Evolutionary conservation across 2,329 filamentous ascomycete genomes (phyloP), one percentile per base, ranked within the genome.

Genomic region (Dactylellina haptotyla): DNA sequence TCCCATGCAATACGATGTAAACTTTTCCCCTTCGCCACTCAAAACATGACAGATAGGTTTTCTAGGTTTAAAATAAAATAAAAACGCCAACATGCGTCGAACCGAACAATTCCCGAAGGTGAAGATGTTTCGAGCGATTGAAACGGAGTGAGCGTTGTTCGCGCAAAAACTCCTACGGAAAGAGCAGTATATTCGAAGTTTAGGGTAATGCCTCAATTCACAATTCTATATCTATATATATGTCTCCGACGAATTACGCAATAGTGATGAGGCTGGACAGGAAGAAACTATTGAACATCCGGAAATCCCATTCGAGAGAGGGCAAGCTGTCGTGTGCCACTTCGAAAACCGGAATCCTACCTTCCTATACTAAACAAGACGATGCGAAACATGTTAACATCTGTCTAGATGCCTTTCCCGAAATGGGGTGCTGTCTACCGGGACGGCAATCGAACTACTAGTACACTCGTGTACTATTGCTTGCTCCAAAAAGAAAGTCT

Each of bases 381-480:
- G 53, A 67, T 26, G 63, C 53, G 54, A 67, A 67, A 67, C 63
- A n/a, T 50, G 41, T 18, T 20, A 54, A 23, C 30, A 58, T 26
- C 16, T 58, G 30, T 48, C 28, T 57, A 25, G 16, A 26, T 20
- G n/a, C n/a, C n/a, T 65, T 48, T 45, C 48, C 32, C 16, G 28
- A 32, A n/a, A n/a, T n/a, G n/a, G n/a, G n/a, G n/a, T n/a, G n/a
- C n/a, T n/a, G n/a, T n/a, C n/a, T n/a, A n/a, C n/a, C n/a, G n/a
- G n/a, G n/a, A n/a, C n/a, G n/a, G n/a, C n/a, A n/a, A n/a, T n/a
- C n/a, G n/a, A n/a, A n/a, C n/a, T n/a, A 32, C 30, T 30, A 54
- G 50, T 23, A 9, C 39, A 54, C 26, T 32, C 50, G 32, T 14
- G 16, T n/a, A n/a, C 28, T 34, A 32, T 4, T 18, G 53, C 53